A percentile compares a stretch with the other conserved stretches of the same genome.
These are phyloP conservation scores for Mrakia frigida DNA, from an alignment of 768 basidiomycete genomes.

Conservation along the genomic window DNA sequence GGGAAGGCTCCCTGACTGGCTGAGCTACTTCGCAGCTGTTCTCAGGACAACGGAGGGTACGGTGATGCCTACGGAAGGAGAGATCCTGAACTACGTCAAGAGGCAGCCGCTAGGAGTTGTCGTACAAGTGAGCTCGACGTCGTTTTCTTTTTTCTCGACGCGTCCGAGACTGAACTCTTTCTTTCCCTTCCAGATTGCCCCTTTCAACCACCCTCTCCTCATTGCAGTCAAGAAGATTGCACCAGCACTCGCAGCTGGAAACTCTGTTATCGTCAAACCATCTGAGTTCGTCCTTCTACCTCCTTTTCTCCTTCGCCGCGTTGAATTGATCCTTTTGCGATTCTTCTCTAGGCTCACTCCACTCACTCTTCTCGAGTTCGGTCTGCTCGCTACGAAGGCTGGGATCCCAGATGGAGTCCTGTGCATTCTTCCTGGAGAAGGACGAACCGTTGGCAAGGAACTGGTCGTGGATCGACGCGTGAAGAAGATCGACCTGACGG, in stretches of 20 bases:
- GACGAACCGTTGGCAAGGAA: conserved; percentile 58
- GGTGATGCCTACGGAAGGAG: conserved; percentile 72
- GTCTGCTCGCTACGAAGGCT: conserved; percentile 57
- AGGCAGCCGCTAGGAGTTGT: conserved; percentile 82
- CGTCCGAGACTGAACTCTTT: not conserved
- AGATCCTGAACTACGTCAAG: conserved; percentile 69
- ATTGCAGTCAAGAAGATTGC: conserved; percentile 86
- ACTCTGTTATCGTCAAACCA: conserved; percentile 72
- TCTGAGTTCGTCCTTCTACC: conserved; percentile 54
- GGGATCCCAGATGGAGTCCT: conserved; percentile 77
- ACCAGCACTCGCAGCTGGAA: conserved; percentile 76
- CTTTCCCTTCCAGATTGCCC: conserved; percentile 47
- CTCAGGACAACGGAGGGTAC: conserved; percentile 61
- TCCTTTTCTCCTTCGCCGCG: not conserved
- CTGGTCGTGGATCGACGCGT: conserved; percentile 63
- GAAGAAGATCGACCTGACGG: conserved; percentile 79
- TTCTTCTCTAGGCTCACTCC: conserved; percentile 58
- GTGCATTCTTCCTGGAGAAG: conserved; percentile 67
- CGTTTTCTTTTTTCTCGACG: not conserved
- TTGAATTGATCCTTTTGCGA: not conserved
- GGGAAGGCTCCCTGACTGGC: conserved; percentile 73
- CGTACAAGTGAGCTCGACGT: conserved; percentile 58
- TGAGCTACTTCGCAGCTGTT: conserved; percentile 75
- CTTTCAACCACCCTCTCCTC: conserved; percentile 83
- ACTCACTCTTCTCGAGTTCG: conserved; percentile 71